Conservation (phyloP, 176 grass and related monocot genomes). For the Aegilops sharonensis region DNA sequence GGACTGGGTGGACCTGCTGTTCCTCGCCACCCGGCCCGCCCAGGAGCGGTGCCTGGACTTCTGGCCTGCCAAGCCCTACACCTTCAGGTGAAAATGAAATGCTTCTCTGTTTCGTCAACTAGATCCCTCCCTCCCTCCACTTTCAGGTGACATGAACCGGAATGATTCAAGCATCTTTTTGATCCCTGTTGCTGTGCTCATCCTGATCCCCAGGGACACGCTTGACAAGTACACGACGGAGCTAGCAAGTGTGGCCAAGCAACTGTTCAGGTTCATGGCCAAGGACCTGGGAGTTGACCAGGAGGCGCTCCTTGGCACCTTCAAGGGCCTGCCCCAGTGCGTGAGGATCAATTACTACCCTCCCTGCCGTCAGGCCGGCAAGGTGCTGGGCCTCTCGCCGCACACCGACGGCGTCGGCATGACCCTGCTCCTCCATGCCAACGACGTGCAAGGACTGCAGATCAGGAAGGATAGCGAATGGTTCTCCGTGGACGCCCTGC, state of each 20-base stretch:
- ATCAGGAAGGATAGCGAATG: constrained; percentile 58
- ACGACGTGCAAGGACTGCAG: constrained; percentile 58
- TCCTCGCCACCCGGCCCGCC: constrained; percentile 21
- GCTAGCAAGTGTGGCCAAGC: constrained; percentile 31
- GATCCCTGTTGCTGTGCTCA: background rate
- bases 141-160: too few relatives aligned
- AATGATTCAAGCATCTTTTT: background rate
- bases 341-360: constrained; percentile 74
- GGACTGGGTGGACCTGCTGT: constrained; percentile 53
- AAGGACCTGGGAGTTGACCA: constrained; percentile 36
- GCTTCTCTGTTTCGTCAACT: background rate
- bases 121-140: background rate
- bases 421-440: constrained; percentile 59
- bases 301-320: constrained; percentile 30
- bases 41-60: constrained; percentile 32
- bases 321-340: constrained; percentile 37
- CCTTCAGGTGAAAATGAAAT: constrained; percentile 36
- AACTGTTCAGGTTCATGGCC: constrained; percentile 45
- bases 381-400: constrained; percentile 62
- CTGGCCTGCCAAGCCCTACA: constrained; percentile 49
- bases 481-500: constrained; percentile 4
- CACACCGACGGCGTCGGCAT: constrained; percentile 52
- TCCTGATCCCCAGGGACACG: background rate
- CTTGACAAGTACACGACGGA: constrained; percentile 29
- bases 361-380: constrained; percentile 47